Conservation (phyloP, 2,329 filamentous ascomycete genomes). For the Lojkania enalia region DNA sequence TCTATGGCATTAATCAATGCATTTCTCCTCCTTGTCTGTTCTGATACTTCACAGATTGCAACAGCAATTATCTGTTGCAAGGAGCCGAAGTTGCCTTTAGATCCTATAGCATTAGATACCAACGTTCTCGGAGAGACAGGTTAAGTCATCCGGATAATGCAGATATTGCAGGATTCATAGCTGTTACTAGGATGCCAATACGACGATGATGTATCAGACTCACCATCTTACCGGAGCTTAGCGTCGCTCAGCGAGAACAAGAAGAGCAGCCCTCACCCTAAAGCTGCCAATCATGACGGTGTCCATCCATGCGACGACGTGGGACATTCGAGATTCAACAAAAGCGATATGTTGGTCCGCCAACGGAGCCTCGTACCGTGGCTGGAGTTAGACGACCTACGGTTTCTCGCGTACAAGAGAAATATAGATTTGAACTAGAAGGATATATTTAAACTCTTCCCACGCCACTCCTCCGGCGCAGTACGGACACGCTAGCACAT, state of each 20-base stretch:
- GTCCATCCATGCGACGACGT: constrained; percentile 14
- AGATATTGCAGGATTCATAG: constrained; percentile 16
- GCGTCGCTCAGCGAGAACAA: constrained; percentile 9
- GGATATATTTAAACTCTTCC: too few relatives aligned
- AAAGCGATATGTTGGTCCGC: too few relatives aligned
- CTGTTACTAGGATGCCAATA: constrained; percentile 16
- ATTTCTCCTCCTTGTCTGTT: too few relatives aligned
- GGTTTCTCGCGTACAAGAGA: too few relatives aligned
- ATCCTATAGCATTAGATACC: constrained; percentile 5
- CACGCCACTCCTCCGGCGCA: too few relatives aligned
- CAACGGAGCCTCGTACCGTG: too few relatives aligned
- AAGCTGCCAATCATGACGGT: constrained; percentile 13
- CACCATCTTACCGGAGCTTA: constrained; percentile 9
- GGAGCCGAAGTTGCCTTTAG: constrained; percentile 10
- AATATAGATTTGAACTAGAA: too few relatives aligned
- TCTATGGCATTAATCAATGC: too few relatives aligned
- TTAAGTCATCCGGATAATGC: constrained; percentile 13
- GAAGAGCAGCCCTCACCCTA: constrained; percentile 11
- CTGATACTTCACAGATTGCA: too few relatives aligned
- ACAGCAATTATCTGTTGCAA: constrained; percentile 14
- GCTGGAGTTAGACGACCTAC: too few relatives aligned
- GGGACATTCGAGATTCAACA: too few relatives aligned
- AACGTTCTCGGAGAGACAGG: constrained; percentile 13
- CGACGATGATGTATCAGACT: constrained; percentile 7
- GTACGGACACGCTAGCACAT: too few relatives aligned